Base-by-base conservation (phyloP, 2,329 filamentous ascomycete species). In the Stemphylium beticola region DNA sequence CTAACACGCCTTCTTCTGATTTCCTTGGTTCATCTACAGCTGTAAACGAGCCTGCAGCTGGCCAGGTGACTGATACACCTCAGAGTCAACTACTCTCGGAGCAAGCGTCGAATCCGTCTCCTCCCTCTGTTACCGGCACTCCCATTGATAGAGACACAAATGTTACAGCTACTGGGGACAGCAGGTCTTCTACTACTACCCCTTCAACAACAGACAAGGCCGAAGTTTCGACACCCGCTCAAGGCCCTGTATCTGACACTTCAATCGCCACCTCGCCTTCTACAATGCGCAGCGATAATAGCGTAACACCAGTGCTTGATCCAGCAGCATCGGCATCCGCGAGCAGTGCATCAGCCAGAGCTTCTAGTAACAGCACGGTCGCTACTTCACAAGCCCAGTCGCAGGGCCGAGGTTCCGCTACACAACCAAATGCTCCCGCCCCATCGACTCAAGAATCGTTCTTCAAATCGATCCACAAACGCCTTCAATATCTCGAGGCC, bases 381-480 rank as follows among this genome's bases (percentile, higher is more conserved):
- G 65, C 43, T 41, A 61, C 41, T 12, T 33, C 65, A 9, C 62
- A 61, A 42, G 29, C 53, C 22, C 61, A 65, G 29, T 34, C 63
- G 4, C 61, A 67, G 24, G 36, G 64, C 14, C 65, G 72, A 24
- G 55, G 58, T 22, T 64, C 80, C 8, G 68, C 81, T 37, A 76
- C 78, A 22, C 76, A 84, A 63, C 78, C 81, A 1, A 70, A 66
- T 24, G 75, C 83, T 1, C 76, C 89, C 1, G 85, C 87, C 0
- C 93, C 93, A 2, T 92, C 93, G 0, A 95, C 96, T 1, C 95
- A 99, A 74, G 95, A 99, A 73, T 95, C 91, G 1, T 98, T 99
- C 76, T 99, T 97, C 83, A 98, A 98, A 74, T 91, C 92, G 4
- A 89, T 98, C 8, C 92, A 93, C 60, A 98, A 98, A 75, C 90